phyloP scores from a whole-genome alignment of 331 rosid species.

The Phaseolus coccineus region DNA sequence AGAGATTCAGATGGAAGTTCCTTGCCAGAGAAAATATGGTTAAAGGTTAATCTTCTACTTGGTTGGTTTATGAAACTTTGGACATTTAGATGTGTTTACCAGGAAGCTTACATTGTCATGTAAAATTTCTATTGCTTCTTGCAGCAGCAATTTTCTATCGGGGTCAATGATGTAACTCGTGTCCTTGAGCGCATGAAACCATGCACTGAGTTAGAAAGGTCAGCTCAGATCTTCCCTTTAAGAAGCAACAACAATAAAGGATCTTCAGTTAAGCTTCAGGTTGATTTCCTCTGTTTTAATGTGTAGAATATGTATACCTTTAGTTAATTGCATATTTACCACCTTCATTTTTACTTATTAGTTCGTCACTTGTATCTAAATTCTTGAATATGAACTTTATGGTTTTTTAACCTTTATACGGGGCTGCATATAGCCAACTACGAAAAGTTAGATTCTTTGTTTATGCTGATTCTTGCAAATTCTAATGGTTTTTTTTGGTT shows the following conservation, averaged over 20 bases:
- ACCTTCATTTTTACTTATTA: slow-evolving; percentile 7
- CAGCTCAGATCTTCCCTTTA: slow-evolving; percentile 28
- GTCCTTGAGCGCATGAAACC: slow-evolving; percentile 84
- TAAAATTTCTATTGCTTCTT: slow-evolving; percentile 29
- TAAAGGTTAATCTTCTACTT: slow-evolving; percentile 61
- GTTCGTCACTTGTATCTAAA: slow-evolving; percentile 7
- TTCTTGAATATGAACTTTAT: not conserved
- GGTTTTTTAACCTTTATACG: slow-evolving; percentile 4
- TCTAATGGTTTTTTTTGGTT: not conserved
- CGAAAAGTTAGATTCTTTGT: not conserved
- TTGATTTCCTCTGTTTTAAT: slow-evolving; percentile 35
- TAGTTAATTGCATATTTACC: not conserved
- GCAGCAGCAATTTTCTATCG: slow-evolving; percentile 83
- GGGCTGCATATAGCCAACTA: not conserved
- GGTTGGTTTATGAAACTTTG: slow-evolving; percentile 16
- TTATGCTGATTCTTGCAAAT: slow-evolving; percentile 25
- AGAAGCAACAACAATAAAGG: slow-evolving; percentile 46
- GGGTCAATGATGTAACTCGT: slow-evolving; percentile 86
- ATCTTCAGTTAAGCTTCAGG: slow-evolving; percentile 65
- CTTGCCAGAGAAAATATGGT: slow-evolving; percentile 80
- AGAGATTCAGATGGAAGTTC: slow-evolving; percentile 57
- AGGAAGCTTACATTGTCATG: not conserved
- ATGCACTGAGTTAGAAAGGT: slow-evolving; percentile 39
- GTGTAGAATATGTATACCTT: not conserved
- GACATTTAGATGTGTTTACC: not conserved